Percentiles rank a stretch among this genome's conserved stretches.
Conservation (phyloP, 257 asterid species). For the Solanum pimpinellifolium region DNA sequence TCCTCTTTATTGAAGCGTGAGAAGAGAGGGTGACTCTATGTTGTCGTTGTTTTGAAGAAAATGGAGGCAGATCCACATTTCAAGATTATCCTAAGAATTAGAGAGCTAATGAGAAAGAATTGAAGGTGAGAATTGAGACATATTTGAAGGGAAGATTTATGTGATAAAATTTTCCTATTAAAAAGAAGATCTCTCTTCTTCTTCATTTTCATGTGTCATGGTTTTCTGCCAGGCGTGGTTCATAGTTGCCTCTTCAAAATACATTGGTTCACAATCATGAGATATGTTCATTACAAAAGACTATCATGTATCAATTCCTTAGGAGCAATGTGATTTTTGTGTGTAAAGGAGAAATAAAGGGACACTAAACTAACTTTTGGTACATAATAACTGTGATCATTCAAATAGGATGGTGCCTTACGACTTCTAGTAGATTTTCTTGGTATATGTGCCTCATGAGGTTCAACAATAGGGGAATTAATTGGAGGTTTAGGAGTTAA, state of each 20-base stretch:
- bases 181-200: no score
- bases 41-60: no score
- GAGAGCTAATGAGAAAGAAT: background rate
- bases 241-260: background rate
- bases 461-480: no score
- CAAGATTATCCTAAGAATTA: background rate
- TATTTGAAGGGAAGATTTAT: background rate
- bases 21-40: no score
- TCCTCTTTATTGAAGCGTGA: no score
- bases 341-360: background rate
- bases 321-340: background rate
- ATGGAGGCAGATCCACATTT: background rate
- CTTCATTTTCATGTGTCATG: background rate
- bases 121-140: background rate
- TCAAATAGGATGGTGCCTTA: background rate
- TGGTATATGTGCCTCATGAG: background rate
- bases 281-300: background rate
- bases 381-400: background rate
- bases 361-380: background rate
- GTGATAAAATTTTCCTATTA: no score
- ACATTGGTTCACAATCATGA: background rate
- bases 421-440: background rate
- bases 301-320: background rate
- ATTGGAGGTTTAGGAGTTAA: no score
- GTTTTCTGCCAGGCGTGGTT: background rate